Conservation (phyloP, 441 rosid genomes). For the Viola pubescens region DNA sequence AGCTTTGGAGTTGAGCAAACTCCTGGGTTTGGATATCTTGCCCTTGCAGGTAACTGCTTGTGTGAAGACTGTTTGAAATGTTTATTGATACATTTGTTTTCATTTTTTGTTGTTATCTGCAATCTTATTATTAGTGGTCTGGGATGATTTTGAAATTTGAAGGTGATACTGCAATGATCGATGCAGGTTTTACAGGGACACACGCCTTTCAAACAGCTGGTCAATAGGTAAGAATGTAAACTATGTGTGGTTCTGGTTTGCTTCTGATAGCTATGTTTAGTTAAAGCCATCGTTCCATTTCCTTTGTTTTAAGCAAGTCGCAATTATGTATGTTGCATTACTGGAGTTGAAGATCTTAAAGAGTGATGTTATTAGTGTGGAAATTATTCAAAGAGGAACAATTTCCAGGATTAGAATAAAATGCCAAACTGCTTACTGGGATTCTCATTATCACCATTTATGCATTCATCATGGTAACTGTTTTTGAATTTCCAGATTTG, state of each 20-base stretch:
- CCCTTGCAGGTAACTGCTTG: constrained; percentile 48
- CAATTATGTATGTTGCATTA: no score
- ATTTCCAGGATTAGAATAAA: background rate
- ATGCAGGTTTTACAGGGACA: constrained; percentile 78
- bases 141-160: no score
- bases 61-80: background rate
- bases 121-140: no score
- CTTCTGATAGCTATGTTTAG: background rate
- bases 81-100: background rate
- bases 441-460: background rate
- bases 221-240: constrained; percentile 33
- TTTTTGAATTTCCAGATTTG: constrained; percentile 35
- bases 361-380: no score
- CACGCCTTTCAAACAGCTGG: constrained; percentile 61
- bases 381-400: no score
- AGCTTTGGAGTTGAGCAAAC: constrained; percentile 57
- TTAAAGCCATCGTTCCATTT: background rate
- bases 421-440: background rate
- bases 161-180: background rate
- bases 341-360: no score
- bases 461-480: background rate
- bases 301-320: background rate
- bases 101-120: no score
- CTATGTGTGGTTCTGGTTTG: background rate
- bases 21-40: constrained; percentile 42